Base-by-base conservation (phyloP, 2,329 filamentous ascomycete genomes). In the Aspergillus jensenii region DNA sequence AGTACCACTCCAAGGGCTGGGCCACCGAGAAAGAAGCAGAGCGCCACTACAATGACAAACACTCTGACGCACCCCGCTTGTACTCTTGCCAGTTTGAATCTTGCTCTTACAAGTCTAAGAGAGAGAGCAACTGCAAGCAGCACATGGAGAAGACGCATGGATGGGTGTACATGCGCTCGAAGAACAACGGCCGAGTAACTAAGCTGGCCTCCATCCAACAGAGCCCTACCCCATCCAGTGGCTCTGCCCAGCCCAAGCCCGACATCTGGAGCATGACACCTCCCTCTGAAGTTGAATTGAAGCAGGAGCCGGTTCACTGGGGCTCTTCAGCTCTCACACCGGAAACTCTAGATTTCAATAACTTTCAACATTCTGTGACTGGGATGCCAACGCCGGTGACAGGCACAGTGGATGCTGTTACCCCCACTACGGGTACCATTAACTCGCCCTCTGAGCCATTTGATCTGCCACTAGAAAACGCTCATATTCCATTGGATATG, bases 11-110 rank as follows among this genome's bases (percentile, higher is more conserved):
- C 35, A 87, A 90, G 67, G 95, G 95, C 50, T 98, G 93, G 90
- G 93, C 95, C 4, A 98, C 95, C 0, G 93, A 98, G 78, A 98
- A 99, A 79, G 95, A 98, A 78, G 90, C 93, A 77, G 93, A 96
- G 68, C 90, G 95, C 53, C 95, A 99, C 75, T 85, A 91, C 76
- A 97, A 97, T 74, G 95, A 99, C 80, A 96, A 96, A 79, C 95
- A 99, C 79, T 93, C 90, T 17, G 78, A 84, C 53, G 82, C 87
- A 35, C 93, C 95, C 4, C 82, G 87, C 44, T 87, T 96, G 79
- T 96, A 87, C 76, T 87, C 90, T 78, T 99, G 95, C 78, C 78
- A 87, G 48, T 98, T 84, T 77, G 83, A 87, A 67, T 89, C 89
- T 23, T 98, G 95, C 82, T 87, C 90, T 0, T 98, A 98, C 80